Evolutionary conservation across 1,284 basidiomycete genomes (phyloP).

Genomic region (Sporisorium scitamineum): DNA sequence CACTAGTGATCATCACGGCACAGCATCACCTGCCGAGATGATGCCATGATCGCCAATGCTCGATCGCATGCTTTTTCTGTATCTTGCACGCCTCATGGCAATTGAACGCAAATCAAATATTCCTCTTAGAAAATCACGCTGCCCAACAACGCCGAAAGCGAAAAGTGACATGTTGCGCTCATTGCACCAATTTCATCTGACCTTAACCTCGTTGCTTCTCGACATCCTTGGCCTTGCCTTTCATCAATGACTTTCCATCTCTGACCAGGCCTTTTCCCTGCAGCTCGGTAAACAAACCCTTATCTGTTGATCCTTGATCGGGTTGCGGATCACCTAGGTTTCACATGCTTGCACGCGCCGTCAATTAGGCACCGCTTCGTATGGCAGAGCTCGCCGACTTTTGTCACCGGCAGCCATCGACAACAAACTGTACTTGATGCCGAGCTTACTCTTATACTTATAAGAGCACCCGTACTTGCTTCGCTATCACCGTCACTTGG

Average conservation of each 20-base stretch:
- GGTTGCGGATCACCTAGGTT: not conserved
- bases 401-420: not conserved
- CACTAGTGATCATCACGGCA: not conserved
- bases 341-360: not conserved
- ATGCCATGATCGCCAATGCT: no score
- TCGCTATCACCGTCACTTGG: not conserved
- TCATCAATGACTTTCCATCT: not conserved
- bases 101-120: no score
- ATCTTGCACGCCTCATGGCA: not conserved
- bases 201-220: not conserved
- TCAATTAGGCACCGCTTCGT: not conserved
- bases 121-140: not conserved
- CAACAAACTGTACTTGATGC: not conserved
- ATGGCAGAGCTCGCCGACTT: not conserved
- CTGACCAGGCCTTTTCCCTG: not conserved
- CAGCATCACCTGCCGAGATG: not conserved
- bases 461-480: no score
- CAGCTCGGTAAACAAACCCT: not conserved
- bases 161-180: constrained; percentile 1
- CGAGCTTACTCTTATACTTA: not conserved
- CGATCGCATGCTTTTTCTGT: not conserved
- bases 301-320: not conserved
- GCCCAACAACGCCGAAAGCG: not conserved
- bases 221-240: not conserved
- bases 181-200: not conserved